Evolutionary conservation across 1,139 yeast species (phyloP).

Genomic region (Citeromyces hawaiiensis): DNA sequence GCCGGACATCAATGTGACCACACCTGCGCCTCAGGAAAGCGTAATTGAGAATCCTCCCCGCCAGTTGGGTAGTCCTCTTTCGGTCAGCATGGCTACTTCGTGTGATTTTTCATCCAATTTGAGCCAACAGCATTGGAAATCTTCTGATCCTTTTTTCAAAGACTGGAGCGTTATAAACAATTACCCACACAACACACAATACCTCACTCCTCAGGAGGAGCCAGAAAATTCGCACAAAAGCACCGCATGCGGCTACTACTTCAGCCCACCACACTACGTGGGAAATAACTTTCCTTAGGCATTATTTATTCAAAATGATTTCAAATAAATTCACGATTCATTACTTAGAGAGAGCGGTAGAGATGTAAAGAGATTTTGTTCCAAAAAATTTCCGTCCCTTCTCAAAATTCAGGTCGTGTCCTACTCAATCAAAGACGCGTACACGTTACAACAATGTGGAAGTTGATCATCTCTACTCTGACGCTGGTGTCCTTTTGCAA

Average conservation of each 20-base stretch:
- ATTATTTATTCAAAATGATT: too few species aligned
- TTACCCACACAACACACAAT: neutral
- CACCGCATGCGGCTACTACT: neutral
- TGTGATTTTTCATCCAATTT: neutral
- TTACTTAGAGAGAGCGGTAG: too few species aligned
- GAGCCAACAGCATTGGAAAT: neutral
- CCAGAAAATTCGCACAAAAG: neutral
- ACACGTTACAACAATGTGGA: neutral
- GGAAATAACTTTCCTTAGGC: neutral
- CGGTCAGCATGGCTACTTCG: neutral
- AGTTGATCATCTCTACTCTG: neutral
- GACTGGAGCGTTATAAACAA: neutral
- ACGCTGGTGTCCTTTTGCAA: slow-evolving; percentile 1
- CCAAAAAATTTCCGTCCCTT: too few species aligned
- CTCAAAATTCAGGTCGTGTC: neutral
- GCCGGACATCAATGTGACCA: neutral
- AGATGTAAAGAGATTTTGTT: too few species aligned
- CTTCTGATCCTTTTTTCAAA: neutral
- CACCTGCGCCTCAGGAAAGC: neutral
- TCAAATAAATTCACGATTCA: too few species aligned
- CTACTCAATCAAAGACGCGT: neutral
- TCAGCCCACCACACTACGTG: neutral
- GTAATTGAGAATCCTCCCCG: neutral
- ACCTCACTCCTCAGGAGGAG: neutral
- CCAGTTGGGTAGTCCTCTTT: neutral